Conservation (phyloP, 176 grass and related monocot species). For the Zea luxurians region DNA sequence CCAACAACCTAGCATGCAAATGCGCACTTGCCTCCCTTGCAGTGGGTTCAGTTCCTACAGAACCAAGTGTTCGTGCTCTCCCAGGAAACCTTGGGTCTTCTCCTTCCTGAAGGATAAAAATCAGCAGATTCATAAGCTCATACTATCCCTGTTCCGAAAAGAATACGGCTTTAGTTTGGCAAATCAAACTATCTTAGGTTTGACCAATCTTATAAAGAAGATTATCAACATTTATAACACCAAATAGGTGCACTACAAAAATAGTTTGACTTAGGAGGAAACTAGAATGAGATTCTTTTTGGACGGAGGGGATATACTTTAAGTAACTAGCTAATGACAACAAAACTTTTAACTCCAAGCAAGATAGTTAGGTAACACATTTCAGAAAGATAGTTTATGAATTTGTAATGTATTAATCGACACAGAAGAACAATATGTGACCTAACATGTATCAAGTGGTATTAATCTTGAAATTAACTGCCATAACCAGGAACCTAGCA, state of each 20-base stretch:
- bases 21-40: slow-evolving; percentile 63
- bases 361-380: slow-evolving; percentile 11
- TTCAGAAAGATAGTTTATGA: slow-evolving; percentile 19
- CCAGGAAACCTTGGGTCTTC: slow-evolving; percentile 91
- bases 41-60: slow-evolving; percentile 53
- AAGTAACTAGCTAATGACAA: not conserved
- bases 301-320: not conserved
- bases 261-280: not conserved
- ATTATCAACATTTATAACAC: not conserved
- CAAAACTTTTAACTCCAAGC: not conserved
- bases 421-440: slow-evolving; percentile 12
- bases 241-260: not conserved
- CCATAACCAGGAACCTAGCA: slow-evolving; percentile 21
- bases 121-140: slow-evolving; percentile 20
- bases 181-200: not conserved
- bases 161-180: not conserved
- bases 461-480: slow-evolving; percentile 12
- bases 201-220: not conserved
- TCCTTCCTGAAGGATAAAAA: slow-evolving; percentile 58
- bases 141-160: not conserved
- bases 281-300: not conserved
- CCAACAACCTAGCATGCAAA: slow-evolving; percentile 85
- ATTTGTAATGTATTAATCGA: slow-evolving; percentile 8
- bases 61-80: slow-evolving; percentile 64
- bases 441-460: not conserved